Evolutionary conservation across 2,329 filamentous ascomycete species (phyloP), one percentile per base, ranked within the genome.

Genomic region (Dactylonectria macrodidyma): DNA sequence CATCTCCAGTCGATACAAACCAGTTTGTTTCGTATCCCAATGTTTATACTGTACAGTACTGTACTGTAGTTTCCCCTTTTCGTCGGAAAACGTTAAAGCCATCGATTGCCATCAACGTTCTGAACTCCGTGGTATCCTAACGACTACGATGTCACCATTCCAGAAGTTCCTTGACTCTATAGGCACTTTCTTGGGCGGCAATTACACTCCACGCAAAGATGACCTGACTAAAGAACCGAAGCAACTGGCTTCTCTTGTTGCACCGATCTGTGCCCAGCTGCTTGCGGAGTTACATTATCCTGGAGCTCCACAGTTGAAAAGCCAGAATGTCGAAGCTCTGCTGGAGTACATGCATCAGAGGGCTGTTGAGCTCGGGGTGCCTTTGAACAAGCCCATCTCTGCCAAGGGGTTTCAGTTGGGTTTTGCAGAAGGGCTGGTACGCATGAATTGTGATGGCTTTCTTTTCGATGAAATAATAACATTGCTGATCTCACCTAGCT

Each of bases 331-430:
- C n/a, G 61, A 63, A 22, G 61, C 52, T 50, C 41, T 63, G 24
- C 44, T 63, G 6, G 61, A 63, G 61, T 58, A 44, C 46, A 63
- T 63, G 61, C 38, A 63, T 34, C 22, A 44, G 33, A 48, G 61
- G 26, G 61, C 61, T 12, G 24, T 59, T 12, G 61, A 63, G 34
- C 59, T 63, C 8, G 61, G 61, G 22, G 52, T 63, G n/a, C 61
- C 61, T 12, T 54, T 63, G 6, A 47, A 57, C 47, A 57, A 54
- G 6, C 33, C 52, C 36, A 51, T 63, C 30, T 63, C 61, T 2
- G 16, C 52, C 11, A 63, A 63, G 41, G 61, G 61, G 7, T 63
- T 63, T 30, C 51, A 46, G 12, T 30, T 63, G 36, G 61, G 61
- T 16, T 63, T 50, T 9, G 61, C 61, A 10, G 54, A 57, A 51